Base-by-base conservation (phyloP, 768 basidiomycete genomes). In the Leucosporidium creatinivorum region DNA sequence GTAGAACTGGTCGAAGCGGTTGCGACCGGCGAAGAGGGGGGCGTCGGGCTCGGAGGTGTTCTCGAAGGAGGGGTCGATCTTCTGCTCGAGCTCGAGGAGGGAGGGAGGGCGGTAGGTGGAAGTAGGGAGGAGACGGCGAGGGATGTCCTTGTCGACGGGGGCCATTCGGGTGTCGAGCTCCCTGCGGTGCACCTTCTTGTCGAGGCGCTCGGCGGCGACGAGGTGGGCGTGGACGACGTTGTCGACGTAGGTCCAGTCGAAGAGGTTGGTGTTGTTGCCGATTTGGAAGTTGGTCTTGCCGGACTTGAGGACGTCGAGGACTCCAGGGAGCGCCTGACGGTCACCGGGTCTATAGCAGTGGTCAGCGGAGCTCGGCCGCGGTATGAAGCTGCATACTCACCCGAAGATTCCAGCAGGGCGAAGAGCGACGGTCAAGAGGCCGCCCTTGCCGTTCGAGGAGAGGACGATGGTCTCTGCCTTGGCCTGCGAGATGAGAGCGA, bases 401-500 rank as follows among this genome's bases (percentile, higher is more conserved):
- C 96, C 96, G 74, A 97, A 98, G 74, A 98, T 96, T 3, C 94
- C 93, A 23, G 93, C 87, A 1, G 94, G 94, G 49, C 96, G 82
- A 52, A 98, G 79, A 19, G 93, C 89, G 56, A 93, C 91, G 1
- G 96, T 98, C 69, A 89, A 78, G 9, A 98, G 81, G 19, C 89
- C 91, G 26, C 84, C 84, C 74, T 87, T 85, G 6, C 89, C 90
- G 74, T 97, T 99, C 19, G 96, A 89, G 33, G 82, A 85, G 4
- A 99, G 80, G 12, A 97, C 87, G 48, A 89, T 80, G 47, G 83
- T 81, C 78, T 98, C 94, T 0, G 89, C 93, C 77, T 88, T 84
- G 18, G 88, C 89, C 79, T 73, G 63, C 9, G 4, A 18, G 19
- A 3, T 44, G 33, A 18, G 3, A 19, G 21, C 9, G 51, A n/a